A percentile compares a stretch with the other conserved stretches of the same genome.
Evolutionary conservation across 2,329 filamentous ascomycete species (phyloP).

Genomic region (Apiospora kogelbergensis): DNA sequence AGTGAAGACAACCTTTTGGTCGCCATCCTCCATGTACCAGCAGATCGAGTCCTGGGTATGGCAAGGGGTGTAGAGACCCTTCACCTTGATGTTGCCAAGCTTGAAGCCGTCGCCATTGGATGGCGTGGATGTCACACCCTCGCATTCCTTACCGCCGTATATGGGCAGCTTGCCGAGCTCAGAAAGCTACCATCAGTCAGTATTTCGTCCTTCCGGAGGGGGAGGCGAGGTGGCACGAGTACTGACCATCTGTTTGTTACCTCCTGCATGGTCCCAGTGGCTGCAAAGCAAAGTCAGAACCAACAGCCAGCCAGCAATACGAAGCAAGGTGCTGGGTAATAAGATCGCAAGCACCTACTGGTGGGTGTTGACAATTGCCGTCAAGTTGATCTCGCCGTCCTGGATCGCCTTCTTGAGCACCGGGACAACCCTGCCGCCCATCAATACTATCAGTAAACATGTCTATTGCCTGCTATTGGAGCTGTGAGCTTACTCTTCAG

Average conservation of each 20-base stretch:
- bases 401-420: constrained; percentile 72
- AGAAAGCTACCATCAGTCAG: constrained; percentile 26
- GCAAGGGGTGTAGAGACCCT: constrained; percentile 90
- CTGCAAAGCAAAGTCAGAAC: constrained; percentile 43
- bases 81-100: constrained; percentile 81
- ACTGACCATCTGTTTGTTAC: constrained; percentile 77
- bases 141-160: constrained; percentile 85
- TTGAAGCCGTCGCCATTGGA: constrained; percentile 74
- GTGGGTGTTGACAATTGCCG: constrained; percentile 92
- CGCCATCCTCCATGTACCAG: constrained; percentile 82
- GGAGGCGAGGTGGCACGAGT: background rate
- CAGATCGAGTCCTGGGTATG: constrained; percentile 99
- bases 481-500: constrained; percentile 61
- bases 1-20: constrained; percentile 80
- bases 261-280: constrained; percentile 92
- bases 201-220: background rate
- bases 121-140: constrained; percentile 76
- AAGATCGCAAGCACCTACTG: constrained; percentile 64
- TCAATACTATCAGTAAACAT: constrained; percentile 10
- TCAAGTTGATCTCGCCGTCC: constrained; percentile 75
- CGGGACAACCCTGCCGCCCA: constrained; percentile 51
- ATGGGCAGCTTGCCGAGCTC: constrained; percentile 67
- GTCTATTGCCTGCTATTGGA: background rate
- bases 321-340: background rate
- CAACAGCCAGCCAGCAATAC: background rate